phyloP scores from a whole-genome alignment of 2,329 filamentous ascomycete species.

The Aspergillus proliferans region DNA sequence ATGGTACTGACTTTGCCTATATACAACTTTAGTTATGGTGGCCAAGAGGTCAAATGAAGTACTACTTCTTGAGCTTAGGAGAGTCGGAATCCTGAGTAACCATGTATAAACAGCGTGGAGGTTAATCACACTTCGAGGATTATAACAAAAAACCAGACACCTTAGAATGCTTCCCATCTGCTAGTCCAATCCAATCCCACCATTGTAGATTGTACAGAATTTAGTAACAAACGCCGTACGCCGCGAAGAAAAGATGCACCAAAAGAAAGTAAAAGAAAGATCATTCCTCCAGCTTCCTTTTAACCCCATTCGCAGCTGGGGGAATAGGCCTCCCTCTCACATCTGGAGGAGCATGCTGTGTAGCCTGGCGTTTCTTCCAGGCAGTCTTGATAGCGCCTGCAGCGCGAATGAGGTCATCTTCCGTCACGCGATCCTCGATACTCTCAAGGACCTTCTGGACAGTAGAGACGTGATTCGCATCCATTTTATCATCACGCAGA shows the following conservation, averaged over 20 bases:
- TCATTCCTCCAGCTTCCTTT: constrained; percentile 38
- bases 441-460: constrained; percentile 83
- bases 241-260: not conserved
- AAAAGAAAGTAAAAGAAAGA: not conserved
- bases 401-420: constrained; percentile 68
- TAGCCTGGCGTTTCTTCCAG: constrained; percentile 64
- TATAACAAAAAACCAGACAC: not conserved
- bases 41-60: too few species aligned
- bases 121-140: not conserved
- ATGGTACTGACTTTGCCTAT: too few species aligned
- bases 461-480: constrained; percentile 81
- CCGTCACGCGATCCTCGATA: constrained; percentile 76
- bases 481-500: constrained; percentile 85
- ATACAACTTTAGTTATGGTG: too few species aligned
- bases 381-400: constrained; percentile 67
- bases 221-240: not conserved
- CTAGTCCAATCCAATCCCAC: not conserved
- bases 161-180: constrained; percentile 1
- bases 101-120: too few species aligned
- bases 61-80: too few species aligned
- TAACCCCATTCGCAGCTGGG: constrained; percentile 31
- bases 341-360: constrained; percentile 16
- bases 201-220: not conserved
- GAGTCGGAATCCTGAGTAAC: too few species aligned
- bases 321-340: constrained; percentile 19